Conservation (phyloP, 164 flowering plant species). For the Chimonanthus praecox region DNA sequence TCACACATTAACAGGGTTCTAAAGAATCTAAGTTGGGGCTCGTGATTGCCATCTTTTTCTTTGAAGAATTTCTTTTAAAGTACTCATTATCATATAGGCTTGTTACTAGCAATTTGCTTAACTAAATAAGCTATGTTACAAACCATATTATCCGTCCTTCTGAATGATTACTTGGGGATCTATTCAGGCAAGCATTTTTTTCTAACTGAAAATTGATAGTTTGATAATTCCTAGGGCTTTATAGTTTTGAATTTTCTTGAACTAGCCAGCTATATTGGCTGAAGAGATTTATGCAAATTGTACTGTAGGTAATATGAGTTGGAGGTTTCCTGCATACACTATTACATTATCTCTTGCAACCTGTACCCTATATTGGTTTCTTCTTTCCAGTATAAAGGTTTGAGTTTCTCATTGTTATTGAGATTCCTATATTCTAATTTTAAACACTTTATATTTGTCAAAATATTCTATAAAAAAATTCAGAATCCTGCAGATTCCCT, state of each 20-base stretch:
- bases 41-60: too few species aligned
- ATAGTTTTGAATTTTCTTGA: not conserved
- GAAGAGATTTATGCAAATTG: not conserved
- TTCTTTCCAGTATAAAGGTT: not conserved
- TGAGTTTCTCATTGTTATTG: constrained; percentile 2
- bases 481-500: constrained; percentile 24
- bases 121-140: not conserved
- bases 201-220: not conserved
- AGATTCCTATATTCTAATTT: constrained; percentile 16
- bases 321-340: not conserved
- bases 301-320: constrained; percentile 5
- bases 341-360: not conserved
- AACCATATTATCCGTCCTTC: not conserved
- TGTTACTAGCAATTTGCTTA: not conserved
- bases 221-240: not conserved
- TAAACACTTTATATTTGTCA: constrained; percentile 20
- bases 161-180: not conserved
- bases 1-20: too few species aligned
- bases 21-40: too few species aligned
- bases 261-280: not conserved
- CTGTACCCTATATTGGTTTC: not conserved
- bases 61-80: too few species aligned
- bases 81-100: not conserved
- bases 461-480: constrained; percentile 22
- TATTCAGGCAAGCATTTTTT: not conserved